Percentiles rank a stretch among this genome's conserved stretches.
Conservation (phyloP, 495 filamentous ascomycete species). For the Penicillium parvum region DNA sequence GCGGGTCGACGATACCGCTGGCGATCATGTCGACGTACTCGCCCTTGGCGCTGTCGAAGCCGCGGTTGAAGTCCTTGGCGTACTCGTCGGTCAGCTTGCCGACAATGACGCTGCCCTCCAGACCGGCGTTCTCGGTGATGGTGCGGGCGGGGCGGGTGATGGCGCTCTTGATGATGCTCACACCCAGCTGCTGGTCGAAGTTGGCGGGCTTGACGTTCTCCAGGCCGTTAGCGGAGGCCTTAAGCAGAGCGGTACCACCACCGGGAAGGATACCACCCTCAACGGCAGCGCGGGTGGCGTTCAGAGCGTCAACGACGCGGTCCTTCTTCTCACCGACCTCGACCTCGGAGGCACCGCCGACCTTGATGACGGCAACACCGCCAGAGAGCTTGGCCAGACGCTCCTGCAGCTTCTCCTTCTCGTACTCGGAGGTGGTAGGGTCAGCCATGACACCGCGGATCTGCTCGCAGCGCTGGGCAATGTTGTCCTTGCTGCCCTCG, state of each 20-base stretch:
- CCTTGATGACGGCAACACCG: constrained; percentile 98
- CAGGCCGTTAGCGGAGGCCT: constrained; percentile 89
- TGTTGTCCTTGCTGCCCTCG: constrained; percentile 90
- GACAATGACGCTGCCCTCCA: constrained; percentile 92
- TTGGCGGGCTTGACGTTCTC: constrained; percentile 77
- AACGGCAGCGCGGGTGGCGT: constrained; percentile 96
- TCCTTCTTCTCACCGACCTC: constrained; percentile 99
- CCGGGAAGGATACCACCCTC: constrained; percentile 98
- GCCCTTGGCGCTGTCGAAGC: constrained; percentile 91
- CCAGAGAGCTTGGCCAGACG: constrained; percentile 98
- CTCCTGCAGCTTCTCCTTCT: constrained; percentile 99
- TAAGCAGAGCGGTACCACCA: constrained; percentile 96
- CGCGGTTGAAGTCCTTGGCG: constrained; percentile 92
- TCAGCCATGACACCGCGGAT: constrained; percentile 96
- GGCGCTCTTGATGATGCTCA: constrained; percentile 93
- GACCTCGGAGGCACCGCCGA: constrained; percentile 94
- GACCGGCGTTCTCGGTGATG: constrained; percentile 96
- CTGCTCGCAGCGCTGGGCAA: constrained; percentile 95
- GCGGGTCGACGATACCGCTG: constrained; percentile 93
- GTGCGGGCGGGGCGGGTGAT: constrained; percentile 91
- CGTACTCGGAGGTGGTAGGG: constrained; percentile 91
- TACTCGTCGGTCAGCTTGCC: constrained; percentile 97
- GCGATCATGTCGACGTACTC: constrained; percentile 99
- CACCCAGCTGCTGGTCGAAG: constrained; percentile 99
- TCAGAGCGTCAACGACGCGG: constrained; percentile 95